Base-by-base conservation (phyloP, 164 flowering plant species). In the Buxus sempervirens region DNA sequence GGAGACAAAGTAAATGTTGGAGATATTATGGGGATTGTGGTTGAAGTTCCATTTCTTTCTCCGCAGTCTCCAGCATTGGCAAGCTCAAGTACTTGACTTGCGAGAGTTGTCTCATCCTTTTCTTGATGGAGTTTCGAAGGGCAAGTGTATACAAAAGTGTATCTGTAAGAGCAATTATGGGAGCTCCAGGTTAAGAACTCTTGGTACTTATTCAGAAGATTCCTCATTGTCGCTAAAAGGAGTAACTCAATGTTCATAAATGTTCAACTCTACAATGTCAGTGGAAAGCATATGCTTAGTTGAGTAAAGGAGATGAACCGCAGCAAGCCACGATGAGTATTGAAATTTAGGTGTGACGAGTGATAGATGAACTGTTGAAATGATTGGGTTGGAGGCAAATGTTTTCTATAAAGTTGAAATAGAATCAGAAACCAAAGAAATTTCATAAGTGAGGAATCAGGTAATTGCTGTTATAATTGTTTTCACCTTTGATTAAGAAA, bases 21-120 rank as follows among this genome's bases (percentile, higher is more conserved):
- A 59, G 88, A 80, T 53, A 67, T 81, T 42, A 68, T 68, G 24
- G 98, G 91, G 20, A 80, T 71, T 54, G 73, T 92, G 27, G 84
- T 83, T 27, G 83, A 86, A 24, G 88, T 85, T 67, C 95, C 96
- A 56, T 90, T 80, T 73, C 88, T 89, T 61, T 80, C 78, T 53
- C 71, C 77, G 48, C 90, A 85, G 60, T 54, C 60, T 41, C 83
- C 60, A 28, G 82, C 78, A 48, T 19, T 42, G 16, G 64, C 62
- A 9, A 16, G 58, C 27, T 9, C 42, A 18, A 66, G 63, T 38
- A 20, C 23, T 58, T 26, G 24, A 42, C 27, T 68, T 21, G 19
- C 42, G 22, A 38, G 23, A 41, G 36, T 66, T 28, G 18, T 25
- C 14, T 62, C 25, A 55, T 19, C 62, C 24, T 4, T 20, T 62